Evolutionary conservation across 768 basidiomycete genomes (phyloP), one percentile per base, ranked within the genome.

Genomic region (Rhodotorula sphaerocarpa): DNA sequence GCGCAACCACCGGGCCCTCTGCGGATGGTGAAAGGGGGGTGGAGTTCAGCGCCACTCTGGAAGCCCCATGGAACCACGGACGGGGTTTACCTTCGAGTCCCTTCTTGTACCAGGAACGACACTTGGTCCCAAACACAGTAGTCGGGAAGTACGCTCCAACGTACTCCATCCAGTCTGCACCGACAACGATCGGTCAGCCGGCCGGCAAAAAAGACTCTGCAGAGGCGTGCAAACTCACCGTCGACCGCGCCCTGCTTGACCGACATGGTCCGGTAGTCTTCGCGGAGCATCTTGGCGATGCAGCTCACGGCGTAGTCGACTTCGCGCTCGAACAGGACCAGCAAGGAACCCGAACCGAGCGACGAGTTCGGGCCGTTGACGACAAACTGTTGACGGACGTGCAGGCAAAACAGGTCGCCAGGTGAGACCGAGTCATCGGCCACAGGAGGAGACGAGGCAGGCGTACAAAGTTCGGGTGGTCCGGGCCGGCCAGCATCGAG

Each of bases 261-360:
- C 57, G 84, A 82, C 33, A 85, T 82, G 53, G 81, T 82, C 75
- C 81, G 82, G 72, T 84, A 61, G 27, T 81, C 76, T 75, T 86
- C 85, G 18, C 81, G 75, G 71, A 84, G 82, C 73, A 86, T 70
- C 76, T 86, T 86, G 67, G 77, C 67, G 16, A 82, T 78, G 16
- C 36, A 39, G 47, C 76, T 72, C 2, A 83, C 79, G 1, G 80
- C 79, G 68, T 84, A 85, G 34, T 81, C 80, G 10, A 83, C 78
- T 66, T 83, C 79, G 18, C 78, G 74, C 72, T 85, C 83, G 41
- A 83, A 76, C 1, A 85, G 43, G 27, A 81, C 72, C 5, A 84
- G 70, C n/a, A 85, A 72, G 21, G 81, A 81, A 0, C 83, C 82
- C 0, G 42, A 31, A 5, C 81, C 82, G 21, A 84, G 79, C 12